These are phyloP conservation scores for Stevia rebaudiana DNA, from an alignment of 140 eudicot genomes.

Conservation along the genomic window DNA sequence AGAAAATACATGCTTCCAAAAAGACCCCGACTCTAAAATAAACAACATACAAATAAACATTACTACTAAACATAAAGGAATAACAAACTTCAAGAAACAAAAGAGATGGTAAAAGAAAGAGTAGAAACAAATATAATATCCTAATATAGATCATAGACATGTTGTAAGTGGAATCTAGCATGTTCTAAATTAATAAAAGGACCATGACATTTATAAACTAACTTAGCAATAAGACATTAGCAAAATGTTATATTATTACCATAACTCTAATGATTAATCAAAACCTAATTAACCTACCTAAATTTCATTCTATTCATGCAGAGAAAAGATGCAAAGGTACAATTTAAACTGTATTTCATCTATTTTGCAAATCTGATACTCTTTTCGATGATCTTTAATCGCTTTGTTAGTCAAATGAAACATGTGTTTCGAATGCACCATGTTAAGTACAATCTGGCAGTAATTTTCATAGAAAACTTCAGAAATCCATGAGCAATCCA, in stretches of 20 bases:
- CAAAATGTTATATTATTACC: not conserved
- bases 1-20: too few species aligned
- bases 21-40: too few species aligned
- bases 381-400: constrained; percentile 10
- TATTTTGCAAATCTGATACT: not conserved
- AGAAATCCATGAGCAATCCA: constrained; percentile 1
- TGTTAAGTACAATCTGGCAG: not conserved
- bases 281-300: constrained; percentile 19
- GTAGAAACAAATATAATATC: too few species aligned
- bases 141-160: too few species aligned
- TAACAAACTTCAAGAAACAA: too few species aligned
- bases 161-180: too few species aligned
- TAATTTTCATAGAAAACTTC: not conserved
- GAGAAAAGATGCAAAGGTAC: not conserved
- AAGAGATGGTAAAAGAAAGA: too few species aligned
- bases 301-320: constrained; percentile 10
- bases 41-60: too few species aligned
- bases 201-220: too few species aligned
- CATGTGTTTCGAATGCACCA: constrained; percentile 2
- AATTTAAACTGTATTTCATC: not conserved
- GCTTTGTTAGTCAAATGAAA: constrained; percentile 20
- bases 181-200: too few species aligned
- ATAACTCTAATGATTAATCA: constrained; percentile 12
- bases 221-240: not conserved
- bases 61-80: too few species aligned